A percentile compares a stretch with the other conserved stretches of the same genome.
Conservation (phyloP, 2,329 filamentous ascomycete genomes). For the Myriosclerotinia duriaeana region DNA sequence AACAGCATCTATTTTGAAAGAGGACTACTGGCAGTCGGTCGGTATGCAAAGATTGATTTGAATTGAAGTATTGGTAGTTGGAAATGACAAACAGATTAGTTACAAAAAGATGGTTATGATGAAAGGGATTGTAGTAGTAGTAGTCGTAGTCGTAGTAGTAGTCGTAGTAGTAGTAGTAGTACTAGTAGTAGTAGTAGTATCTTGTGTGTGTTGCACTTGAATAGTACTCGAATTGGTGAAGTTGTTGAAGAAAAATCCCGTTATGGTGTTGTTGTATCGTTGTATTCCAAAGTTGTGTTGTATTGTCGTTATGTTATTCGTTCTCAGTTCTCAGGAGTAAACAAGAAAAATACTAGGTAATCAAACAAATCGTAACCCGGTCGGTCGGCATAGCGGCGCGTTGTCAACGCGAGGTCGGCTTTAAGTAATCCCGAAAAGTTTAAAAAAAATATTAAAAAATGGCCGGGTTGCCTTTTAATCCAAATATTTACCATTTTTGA, state of each 20-base stretch:
- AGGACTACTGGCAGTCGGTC: neutral
- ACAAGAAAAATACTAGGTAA: conserved; percentile 22
- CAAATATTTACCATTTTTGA: neutral
- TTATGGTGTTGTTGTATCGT: no score
- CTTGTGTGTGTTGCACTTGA: neutral
- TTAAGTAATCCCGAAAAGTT: conserved; percentile 14
- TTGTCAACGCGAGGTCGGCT: conserved; percentile 15
- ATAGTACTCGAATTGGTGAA: conserved; percentile 2
- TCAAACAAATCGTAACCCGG: conserved; percentile 17
- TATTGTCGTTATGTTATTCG: conserved; percentile 19
- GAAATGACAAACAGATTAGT: neutral
- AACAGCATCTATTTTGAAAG: conserved; percentile 30
- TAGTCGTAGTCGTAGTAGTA: neutral
- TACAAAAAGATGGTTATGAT: conserved; percentile 3
- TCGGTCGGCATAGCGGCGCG: conserved; percentile 15
- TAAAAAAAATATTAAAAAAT: neutral
- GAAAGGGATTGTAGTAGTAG: neutral
- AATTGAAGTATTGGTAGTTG: no score
- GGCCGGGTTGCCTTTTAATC: neutral
- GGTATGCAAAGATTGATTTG: conserved; percentile 14
- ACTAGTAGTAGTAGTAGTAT: conserved; percentile 8
- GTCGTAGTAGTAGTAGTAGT: no score
- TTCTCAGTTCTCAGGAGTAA: conserved; percentile 14
- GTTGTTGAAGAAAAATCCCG: neutral
- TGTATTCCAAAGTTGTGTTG: neutral